Percentiles rank a stretch among this genome's conserved stretches.
Conservation (phyloP, 108 stramenopile species). For the Cylindrotheca fusiformis region DNA sequence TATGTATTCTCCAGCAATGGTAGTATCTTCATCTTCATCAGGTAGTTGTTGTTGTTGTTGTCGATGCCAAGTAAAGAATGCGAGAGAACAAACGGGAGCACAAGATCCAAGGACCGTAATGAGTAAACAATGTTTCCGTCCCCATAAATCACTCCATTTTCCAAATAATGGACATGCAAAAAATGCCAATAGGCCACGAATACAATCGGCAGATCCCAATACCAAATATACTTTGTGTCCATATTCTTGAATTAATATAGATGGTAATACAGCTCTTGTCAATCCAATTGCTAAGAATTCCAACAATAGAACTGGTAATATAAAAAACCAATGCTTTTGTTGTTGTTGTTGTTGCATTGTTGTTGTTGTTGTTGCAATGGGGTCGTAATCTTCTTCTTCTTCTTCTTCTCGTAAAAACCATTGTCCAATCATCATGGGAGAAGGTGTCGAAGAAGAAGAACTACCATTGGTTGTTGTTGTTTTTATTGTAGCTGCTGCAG, state of each 20-base stretch:
- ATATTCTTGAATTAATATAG: conserved; percentile 66
- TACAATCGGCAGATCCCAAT: conserved; percentile 84
- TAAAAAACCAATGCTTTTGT: conserved; percentile 44
- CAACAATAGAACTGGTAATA: conserved; percentile 90
- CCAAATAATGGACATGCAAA: conserved; percentile 92
- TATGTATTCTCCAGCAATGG: background rate
- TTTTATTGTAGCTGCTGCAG: background rate
- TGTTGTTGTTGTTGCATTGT: background rate
- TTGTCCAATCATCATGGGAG: background rate
- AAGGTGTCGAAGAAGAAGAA: background rate
- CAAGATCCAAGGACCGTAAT: conserved; percentile 90
- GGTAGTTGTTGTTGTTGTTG: background rate
- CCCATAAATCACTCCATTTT: conserved; percentile 79
- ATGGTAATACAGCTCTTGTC: conserved; percentile 82
- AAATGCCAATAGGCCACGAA: conserved; percentile 92
- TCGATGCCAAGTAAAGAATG: conserved; percentile 59
- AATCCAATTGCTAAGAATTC: conserved; percentile 90
- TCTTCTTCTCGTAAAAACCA: background rate
- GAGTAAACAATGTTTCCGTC: conserved; percentile 81
- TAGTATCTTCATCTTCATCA: background rate
- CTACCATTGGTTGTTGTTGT: too few species aligned
- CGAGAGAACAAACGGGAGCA: conserved; percentile 86
- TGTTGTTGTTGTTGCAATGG: background rate
- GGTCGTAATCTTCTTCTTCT: background rate
- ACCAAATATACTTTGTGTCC: conserved; percentile 74